These are phyloP conservation scores for Saccharomycopsis oosterbeekiorum DNA, from an alignment of 805 yeast species.

Conservation along the genomic window DNA sequence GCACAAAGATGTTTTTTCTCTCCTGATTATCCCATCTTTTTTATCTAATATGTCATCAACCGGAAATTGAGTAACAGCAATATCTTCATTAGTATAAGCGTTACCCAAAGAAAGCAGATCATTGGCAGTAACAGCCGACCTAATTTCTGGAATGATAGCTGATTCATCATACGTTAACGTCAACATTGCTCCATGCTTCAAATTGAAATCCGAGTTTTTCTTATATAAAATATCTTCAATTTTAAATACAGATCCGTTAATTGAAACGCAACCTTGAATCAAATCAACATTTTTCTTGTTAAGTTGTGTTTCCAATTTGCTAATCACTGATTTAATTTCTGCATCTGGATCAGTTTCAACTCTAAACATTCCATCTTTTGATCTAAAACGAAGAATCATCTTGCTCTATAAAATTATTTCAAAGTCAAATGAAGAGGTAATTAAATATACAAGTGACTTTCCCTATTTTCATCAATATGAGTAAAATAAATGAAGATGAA, in stretches of 20 bases:
- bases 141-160: not conserved
- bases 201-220: constrained; percentile 23
- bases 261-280: not conserved
- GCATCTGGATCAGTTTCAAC: constrained; percentile 39
- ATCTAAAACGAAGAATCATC: constrained; percentile 66
- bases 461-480: too few species aligned
- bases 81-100: constrained; percentile 11
- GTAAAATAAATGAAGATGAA: too few species aligned
- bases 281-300: not conserved
- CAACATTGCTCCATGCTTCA: constrained; percentile 48
- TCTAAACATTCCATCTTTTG: constrained; percentile 77
- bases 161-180: constrained; percentile 31
- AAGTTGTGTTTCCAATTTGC: constrained; percentile 15
- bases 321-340: constrained; percentile 36
- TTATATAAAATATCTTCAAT: constrained; percentile 20
- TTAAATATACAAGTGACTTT: too few species aligned
- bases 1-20: constrained; percentile 57
- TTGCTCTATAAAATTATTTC: not conserved
- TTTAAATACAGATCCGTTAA: not conserved
- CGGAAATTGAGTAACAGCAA: constrained; percentile 40
- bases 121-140: constrained; percentile 6
- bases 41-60: constrained; percentile 61
- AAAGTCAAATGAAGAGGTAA: too few species aligned
- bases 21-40: constrained; percentile 60
- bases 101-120: constrained; percentile 8